A percentile compares a stretch with the other conserved stretches of the same genome.
These are phyloP conservation scores for Nyssa sinensis DNA, from an alignment of 148 eudicot genomes.

Conservation along the genomic window DNA sequence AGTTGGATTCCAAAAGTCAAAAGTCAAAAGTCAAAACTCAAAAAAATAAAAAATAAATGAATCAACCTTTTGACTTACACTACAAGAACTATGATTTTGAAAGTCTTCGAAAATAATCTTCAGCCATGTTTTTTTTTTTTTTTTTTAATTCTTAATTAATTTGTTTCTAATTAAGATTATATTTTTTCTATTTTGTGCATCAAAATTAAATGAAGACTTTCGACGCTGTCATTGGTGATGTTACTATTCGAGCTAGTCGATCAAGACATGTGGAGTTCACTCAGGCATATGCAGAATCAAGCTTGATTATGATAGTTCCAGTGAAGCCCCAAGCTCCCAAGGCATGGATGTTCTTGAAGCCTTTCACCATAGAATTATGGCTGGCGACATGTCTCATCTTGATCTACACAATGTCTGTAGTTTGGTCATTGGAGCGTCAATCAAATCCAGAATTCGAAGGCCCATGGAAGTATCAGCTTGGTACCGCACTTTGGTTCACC, in stretches of 20 bases:
- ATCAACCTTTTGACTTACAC: too few species aligned
- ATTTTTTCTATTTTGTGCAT: not conserved
- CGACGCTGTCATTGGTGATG: constrained; percentile 31
- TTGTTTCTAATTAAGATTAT: too few species aligned
- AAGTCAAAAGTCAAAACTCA: too few species aligned
- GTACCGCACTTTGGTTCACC: constrained; percentile 24
- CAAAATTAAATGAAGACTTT: constrained; percentile 7
- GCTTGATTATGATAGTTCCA: constrained; percentile 26
- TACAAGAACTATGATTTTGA: too few species aligned
- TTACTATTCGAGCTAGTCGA: constrained; percentile 22
- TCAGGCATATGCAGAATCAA: constrained; percentile 30
- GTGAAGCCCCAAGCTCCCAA: constrained; percentile 1
- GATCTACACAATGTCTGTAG: constrained; percentile 20
- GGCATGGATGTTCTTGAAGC: constrained; percentile 31
- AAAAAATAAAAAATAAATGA: too few species aligned
- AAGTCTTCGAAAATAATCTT: too few species aligned
- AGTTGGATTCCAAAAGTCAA: too few species aligned
- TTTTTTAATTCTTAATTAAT: too few species aligned
- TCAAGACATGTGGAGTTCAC: constrained; percentile 28
- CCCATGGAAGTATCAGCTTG: constrained; percentile 15
- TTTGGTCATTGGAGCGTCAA: constrained; percentile 26
- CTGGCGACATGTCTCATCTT: constrained; percentile 12
- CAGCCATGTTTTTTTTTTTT: too few species aligned
- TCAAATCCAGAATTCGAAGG: constrained; percentile 19
- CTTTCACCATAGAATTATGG: constrained; percentile 31